phyloP scores from a whole-genome alignment of 1,284 basidiomycete species.

The Pulveroboletus sp. region DNA sequence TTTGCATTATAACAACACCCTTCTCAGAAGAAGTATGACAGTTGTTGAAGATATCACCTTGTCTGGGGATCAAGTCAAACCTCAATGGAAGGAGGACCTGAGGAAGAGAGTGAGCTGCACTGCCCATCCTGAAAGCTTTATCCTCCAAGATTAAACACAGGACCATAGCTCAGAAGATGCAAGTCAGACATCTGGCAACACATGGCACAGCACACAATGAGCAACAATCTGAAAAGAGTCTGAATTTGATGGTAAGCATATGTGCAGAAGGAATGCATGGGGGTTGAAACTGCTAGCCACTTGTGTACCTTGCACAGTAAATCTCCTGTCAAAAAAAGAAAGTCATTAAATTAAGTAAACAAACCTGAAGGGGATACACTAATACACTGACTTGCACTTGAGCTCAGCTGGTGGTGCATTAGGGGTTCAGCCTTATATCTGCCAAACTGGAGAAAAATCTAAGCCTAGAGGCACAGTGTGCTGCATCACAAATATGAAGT shows the following conservation, averaged over 20 bases:
- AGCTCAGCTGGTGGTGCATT: not conserved
- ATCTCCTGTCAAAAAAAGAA: not conserved
- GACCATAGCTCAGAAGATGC: not conserved
- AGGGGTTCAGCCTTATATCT: not conserved
- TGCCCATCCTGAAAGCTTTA: not conserved
- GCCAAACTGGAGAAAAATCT: not conserved
- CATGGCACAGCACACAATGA: not conserved
- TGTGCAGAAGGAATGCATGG: not conserved
- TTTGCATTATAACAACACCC: no score
- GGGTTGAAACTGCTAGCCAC: not conserved
- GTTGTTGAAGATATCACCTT: not conserved
- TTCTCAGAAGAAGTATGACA: not conserved
- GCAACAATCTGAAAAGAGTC: no score
- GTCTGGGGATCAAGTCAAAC: not conserved
- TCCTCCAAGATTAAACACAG: not conserved
- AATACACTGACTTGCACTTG: not conserved
- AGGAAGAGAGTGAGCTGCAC: not conserved
- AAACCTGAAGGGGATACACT: not conserved
- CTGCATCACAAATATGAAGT: no score
- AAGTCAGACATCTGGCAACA: no score
- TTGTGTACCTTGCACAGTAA: no score
- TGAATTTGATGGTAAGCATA: not conserved
- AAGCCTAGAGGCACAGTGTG: no score
- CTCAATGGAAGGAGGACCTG: not conserved
- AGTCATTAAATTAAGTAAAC: not conserved